Base-by-base conservation (phyloP, 768 basidiomycete genomes). In the Strobilomyces confusus region DNA sequence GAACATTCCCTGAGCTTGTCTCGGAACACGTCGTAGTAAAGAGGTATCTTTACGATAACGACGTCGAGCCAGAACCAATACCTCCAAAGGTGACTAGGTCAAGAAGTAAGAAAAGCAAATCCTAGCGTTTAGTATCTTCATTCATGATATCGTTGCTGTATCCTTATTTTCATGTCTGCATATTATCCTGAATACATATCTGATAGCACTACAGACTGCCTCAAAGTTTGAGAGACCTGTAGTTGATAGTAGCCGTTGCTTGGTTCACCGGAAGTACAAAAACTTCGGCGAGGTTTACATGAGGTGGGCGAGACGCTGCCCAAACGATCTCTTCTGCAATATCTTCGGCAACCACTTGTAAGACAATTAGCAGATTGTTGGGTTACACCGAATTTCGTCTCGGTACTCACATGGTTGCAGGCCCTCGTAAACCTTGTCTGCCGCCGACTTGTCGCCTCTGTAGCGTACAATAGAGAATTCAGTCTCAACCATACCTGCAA, bases 241-340 rank as follows among this genome's bases (percentile, higher is more conserved):
- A 84, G 59, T 73, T 80, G 59, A 89, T 68, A 22, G 77, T 82
- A 23, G 86, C 80, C 55, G 79, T 76, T 32, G 89, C 89, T 73
- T 92, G 89, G 66, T 89, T 89, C 29, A 86, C 84, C 2, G 89
- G 89, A 60, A 90, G 80, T 42, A 92, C 77, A 51, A 82, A 80
- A 12, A 89, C 71, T 63, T 93, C 87, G 1, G 91, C 92, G 40
- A 98, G 79, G 66, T 98, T 94, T 42, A 98, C 91, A 64, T 95
- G 95, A 37, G 89, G 78, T 12, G 95, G 95, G 38, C 95, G 85
- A 12, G 89, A 79, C 19, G 97, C 95, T 14, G 86, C 86, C 95
- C 95, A 99, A 19, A 95, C 93, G 63, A 99, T 95, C 71, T 98
- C 94, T 68, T 99, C 97, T 1, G 97, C 97, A 43, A 98, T 87